Conservation (phyloP, 2,329 filamentous ascomycete species). For the Fusarium nanum region DNA sequence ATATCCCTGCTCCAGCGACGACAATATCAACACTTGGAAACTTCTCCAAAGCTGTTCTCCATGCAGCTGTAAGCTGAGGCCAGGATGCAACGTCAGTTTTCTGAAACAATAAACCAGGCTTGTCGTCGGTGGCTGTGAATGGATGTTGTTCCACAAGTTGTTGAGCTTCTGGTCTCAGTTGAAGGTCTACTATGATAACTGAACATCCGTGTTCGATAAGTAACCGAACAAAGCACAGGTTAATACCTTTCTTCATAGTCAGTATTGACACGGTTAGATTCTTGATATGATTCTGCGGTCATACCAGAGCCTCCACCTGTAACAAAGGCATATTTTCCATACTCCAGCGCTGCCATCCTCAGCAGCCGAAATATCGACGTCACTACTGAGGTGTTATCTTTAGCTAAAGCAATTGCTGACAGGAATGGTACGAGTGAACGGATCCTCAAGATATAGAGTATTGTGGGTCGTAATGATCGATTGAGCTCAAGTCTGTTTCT, state of each 20-base stretch:
- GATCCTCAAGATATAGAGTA: too few species aligned
- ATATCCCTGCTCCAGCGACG: constrained; percentile 53
- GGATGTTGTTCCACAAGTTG: constrained; percentile 49
- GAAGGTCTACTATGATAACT: constrained; percentile 53
- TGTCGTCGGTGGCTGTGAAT: constrained; percentile 31
- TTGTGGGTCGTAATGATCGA: not conserved
- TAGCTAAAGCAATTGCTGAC: too few species aligned
- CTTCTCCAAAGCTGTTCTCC: constrained; percentile 43
- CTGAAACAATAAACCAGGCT: constrained; percentile 50
- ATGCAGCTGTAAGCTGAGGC: constrained; percentile 50
- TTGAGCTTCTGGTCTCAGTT: constrained; percentile 51
- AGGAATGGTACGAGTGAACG: not conserved
- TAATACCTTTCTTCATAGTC: constrained; percentile 49
- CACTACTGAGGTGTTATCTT: not conserved
- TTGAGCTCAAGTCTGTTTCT: not conserved
- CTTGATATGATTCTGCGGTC: not conserved
- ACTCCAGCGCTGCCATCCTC: constrained; percentile 44
- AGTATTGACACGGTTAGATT: not conserved
- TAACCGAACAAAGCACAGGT: constrained; percentile 50
- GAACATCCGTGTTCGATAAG: constrained; percentile 53
- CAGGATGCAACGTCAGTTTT: constrained; percentile 53
- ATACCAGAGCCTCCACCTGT: constrained; percentile 43
- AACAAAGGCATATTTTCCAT: constrained; percentile 37
- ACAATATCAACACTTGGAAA: constrained; percentile 53
- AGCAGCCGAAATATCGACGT: not conserved